Conservation (phyloP, 495 filamentous ascomycete species). For the Emericellopsis terricola region DNA sequence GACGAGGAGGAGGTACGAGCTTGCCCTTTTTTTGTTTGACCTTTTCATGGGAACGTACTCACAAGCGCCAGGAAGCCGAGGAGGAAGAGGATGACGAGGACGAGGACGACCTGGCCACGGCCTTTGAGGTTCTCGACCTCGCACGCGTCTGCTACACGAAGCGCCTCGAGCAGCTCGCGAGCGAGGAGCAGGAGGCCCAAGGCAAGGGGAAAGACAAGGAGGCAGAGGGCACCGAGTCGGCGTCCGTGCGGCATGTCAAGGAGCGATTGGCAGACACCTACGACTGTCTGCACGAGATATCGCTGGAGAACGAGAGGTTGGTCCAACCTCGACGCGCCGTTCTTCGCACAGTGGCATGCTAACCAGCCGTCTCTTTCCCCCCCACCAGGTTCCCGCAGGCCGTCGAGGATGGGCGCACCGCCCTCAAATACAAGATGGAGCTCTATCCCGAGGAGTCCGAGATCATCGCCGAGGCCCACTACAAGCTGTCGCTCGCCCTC, state of each 20-base stretch:
- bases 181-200: conserved; percentile 13
- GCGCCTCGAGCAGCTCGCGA: conserved; percentile 24
- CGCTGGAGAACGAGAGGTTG: conserved; percentile 71
- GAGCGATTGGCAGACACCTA: conserved; percentile 80
- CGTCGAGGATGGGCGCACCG: conserved; percentile 56
- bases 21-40: no score
- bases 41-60: no score
- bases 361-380: background rate
- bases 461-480: conserved; percentile 82
- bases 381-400: conserved; percentile 64
- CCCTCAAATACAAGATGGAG: conserved; percentile 55
- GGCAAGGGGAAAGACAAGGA: conserved; percentile 36
- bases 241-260: conserved; percentile 43
- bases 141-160: conserved; percentile 61
- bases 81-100: conserved; percentile 45
- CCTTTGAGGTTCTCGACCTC: conserved; percentile 83
- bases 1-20: conserved; percentile 44
- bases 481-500: conserved; percentile 84
- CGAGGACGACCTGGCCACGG: conserved; percentile 78
- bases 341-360: no score
- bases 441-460: conserved; percentile 65
- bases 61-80: conserved; percentile 8
- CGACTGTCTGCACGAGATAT: conserved; percentile 85
- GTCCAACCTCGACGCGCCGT: background rate
- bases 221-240: conserved; percentile 20